Base-by-base conservation (phyloP, 441 rosid genomes). In the Adansonia rubrostipa region DNA sequence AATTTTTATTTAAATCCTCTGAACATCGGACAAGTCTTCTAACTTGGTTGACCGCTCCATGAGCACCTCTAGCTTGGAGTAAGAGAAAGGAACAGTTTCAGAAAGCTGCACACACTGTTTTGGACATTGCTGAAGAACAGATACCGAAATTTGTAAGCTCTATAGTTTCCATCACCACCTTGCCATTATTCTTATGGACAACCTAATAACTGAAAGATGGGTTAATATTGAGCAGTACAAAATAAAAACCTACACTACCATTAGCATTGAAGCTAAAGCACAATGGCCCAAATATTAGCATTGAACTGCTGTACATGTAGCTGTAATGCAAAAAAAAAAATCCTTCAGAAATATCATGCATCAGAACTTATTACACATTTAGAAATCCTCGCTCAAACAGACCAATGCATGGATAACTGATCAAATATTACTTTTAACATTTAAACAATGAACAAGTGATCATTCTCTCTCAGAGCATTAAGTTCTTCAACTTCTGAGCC, bases 401-500 rank as follows among this genome's bases (percentile, higher is more conserved):
- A 61, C 44, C 28, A 45, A 57, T 58, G 10, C 14, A 63, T 42
- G 77, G 77, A 76, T n/a, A 61, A 71, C 77, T 44, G 22, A 33
- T 10, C 10, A 57, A 65, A 13, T 54, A 51, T 63, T 24, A 48
- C 6, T 71, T 75, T 22, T 53, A 8, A 66, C 63, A 40, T 74
- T 89, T 75, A 91, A 68, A 90, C 84, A 71, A 93, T 91, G 76
- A 81, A 92, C 83, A 94, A 84, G 80, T 87, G 96, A 73, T 92
- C 98, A 42, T 92, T 86, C 73, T 96, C 96, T 87, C 97, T 86
- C 75, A 90, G 80, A 68, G 87, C 94, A 86, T 82, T 83, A 53
- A 94, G 67, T 40, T 96, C 96, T 87, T 94, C 98, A 78, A 94
- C 97, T 82, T 83, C 78, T 44, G 93, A 87, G 50, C 97, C 98